Percentiles rank a stretch among this genome's conserved stretches.
phyloP scores from a whole-genome alignment of 192 early-diverging fungal genomes.

The Entomortierella lignicola region DNA sequence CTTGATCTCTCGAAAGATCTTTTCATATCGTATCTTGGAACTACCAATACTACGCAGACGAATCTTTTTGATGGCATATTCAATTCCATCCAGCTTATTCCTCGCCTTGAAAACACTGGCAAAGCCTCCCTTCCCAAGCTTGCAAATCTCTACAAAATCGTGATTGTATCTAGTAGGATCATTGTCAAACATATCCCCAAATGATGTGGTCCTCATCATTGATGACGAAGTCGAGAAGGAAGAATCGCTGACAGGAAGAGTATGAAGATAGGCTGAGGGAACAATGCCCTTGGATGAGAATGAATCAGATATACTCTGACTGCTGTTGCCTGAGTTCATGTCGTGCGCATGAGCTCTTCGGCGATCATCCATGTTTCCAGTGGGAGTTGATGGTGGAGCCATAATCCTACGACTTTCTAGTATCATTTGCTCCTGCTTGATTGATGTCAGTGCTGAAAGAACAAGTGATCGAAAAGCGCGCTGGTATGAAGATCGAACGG shows the following conservation, averaged over 20 bases:
- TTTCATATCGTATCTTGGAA: conserved; percentile 64
- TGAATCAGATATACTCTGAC: conserved; percentile 11
- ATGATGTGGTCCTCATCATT: conserved; percentile 49
- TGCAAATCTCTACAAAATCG: conserved; percentile 84
- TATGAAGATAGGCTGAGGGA: conserved; percentile 21
- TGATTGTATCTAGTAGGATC: conserved; percentile 78
- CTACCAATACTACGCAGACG: conserved; percentile 64
- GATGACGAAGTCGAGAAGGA: conserved; percentile 7
- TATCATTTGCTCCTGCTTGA: conserved; percentile 60
- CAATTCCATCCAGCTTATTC: conserved; percentile 88
- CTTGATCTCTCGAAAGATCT: conserved; percentile 93
- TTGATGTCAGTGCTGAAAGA: conserved; percentile 78
- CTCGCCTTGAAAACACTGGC: conserved; percentile 85
- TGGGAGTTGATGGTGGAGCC: conserved; percentile 50
- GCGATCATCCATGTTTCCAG: conserved; percentile 19
- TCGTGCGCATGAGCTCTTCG: conserved; percentile 12
- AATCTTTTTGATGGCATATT: conserved; percentile 94
- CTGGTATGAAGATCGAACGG: conserved; percentile 87
- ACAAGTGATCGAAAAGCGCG: conserved; percentile 88
- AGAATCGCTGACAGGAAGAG: neutral
- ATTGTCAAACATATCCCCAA: conserved; percentile 66
- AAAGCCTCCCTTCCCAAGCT: conserved; percentile 93
- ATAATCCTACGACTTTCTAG: conserved; percentile 61
- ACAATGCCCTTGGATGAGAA: conserved; percentile 19
- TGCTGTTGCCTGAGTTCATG: conserved; percentile 14